phyloP scores from a whole-genome alignment of 768 basidiomycete genomes.

The Serpula lacrymans region DNA sequence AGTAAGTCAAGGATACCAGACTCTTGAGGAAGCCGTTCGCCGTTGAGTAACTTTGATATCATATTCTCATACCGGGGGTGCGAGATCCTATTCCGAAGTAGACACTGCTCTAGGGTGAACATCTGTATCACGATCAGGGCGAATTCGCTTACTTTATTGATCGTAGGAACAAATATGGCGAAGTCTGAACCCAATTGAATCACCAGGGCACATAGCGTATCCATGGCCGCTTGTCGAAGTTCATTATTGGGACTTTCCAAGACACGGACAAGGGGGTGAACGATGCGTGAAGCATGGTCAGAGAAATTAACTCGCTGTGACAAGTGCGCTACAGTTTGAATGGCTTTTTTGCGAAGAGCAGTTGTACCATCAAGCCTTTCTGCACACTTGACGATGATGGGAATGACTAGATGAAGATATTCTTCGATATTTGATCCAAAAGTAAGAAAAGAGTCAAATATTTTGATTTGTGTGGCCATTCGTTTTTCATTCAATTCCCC shows the following conservation, averaged over 20 bases:
- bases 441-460: conserved; percentile 91
- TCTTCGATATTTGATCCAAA: conserved; percentile 98
- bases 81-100: conserved; percentile 70
- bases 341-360: conserved; percentile 79
- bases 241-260: conserved; percentile 74
- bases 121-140: background rate
- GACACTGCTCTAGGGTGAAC: conserved; percentile 45
- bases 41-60: conserved; percentile 84
- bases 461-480: conserved; percentile 76
- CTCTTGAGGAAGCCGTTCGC: conserved; percentile 90
- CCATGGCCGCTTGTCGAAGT: conserved; percentile 82
- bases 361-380: conserved; percentile 76
- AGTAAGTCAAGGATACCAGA: conserved; percentile 64
- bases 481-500: conserved; percentile 82
- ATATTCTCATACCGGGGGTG: conserved; percentile 87
- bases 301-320: conserved; percentile 95
- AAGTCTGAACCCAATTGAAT: conserved; percentile 95
- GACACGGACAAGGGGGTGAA: conserved; percentile 91
- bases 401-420: conserved; percentile 94
- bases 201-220: conserved; percentile 88
- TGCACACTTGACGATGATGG: conserved; percentile 88
- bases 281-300: conserved; percentile 95
- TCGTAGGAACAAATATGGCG: conserved; percentile 95
- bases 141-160: conserved; percentile 71
- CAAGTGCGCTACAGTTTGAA: conserved; percentile 87